Percentiles rank a stretch among this genome's conserved stretches.
Evolutionary conservation across 2,329 filamentous ascomycete species (phyloP).

Genomic region (Trichophyton schoenleinii): DNA sequence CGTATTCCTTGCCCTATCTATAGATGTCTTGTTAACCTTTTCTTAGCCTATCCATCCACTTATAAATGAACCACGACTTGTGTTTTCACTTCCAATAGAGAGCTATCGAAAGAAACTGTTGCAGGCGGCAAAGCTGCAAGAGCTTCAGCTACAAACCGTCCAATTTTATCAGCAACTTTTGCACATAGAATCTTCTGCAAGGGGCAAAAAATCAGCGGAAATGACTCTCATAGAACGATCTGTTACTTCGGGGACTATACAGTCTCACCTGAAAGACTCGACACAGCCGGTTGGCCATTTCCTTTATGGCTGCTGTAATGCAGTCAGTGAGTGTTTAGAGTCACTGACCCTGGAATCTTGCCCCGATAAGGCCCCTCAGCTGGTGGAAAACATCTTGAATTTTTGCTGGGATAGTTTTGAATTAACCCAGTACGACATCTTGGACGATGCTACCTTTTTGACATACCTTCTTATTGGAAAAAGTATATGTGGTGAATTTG

Average conservation of each 20-base stretch:
- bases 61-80: constrained; percentile 26
- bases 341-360: constrained; percentile 9
- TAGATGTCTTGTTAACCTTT: constrained; percentile 12
- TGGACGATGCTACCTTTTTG: constrained; percentile 44
- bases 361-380: constrained; percentile 18
- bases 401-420: constrained; percentile 40
- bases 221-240: constrained; percentile 33
- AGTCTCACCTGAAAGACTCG: constrained; percentile 30
- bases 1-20: not conserved
- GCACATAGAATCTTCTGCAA: constrained; percentile 22
- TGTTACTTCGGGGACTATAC: constrained; percentile 28
- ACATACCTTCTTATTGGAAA: constrained; percentile 38
- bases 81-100: constrained; percentile 15
- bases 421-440: constrained; percentile 28
- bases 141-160: constrained; percentile 27
- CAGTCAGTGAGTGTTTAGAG: constrained; percentile 25
- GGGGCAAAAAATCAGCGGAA: constrained; percentile 29
- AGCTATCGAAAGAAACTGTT: constrained; percentile 16
- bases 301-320: constrained; percentile 27
- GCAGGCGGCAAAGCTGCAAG: constrained; percentile 25
- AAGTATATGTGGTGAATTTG: constrained; percentile 24
- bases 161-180: constrained; percentile 23
- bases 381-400: constrained; percentile 24
- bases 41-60: constrained; percentile 29
- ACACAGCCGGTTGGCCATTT: constrained; percentile 30